These are phyloP conservation scores for Perkinsus marinus DNA, from an alignment of 169 alveolate species.

Conservation along the genomic window DNA sequence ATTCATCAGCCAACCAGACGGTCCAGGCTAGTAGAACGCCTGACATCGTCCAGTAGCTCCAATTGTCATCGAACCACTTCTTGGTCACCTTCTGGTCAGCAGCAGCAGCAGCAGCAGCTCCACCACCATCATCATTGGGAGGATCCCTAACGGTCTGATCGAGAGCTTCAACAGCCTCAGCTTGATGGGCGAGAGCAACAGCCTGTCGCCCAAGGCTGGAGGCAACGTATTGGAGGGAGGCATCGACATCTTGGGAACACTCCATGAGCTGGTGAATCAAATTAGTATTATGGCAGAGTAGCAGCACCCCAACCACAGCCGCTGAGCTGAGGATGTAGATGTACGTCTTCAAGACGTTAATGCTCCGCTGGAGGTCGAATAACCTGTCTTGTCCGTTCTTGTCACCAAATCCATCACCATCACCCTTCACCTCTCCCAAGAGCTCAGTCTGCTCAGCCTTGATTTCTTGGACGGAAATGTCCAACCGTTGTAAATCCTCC, in stretches of 20 bases:
- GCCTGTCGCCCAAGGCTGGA: not conserved
- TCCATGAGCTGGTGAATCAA: not conserved
- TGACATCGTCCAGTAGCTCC: not conserved
- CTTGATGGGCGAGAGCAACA: not conserved
- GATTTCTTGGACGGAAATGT: not conserved
- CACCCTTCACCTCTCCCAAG: not conserved
- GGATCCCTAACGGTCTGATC: not conserved
- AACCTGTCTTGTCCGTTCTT: not conserved
- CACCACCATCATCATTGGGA: not conserved
- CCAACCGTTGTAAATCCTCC: not conserved
- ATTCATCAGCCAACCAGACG: not conserved
- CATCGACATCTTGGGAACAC: not conserved
- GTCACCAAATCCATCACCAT: not conserved
- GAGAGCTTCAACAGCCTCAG: not conserved
- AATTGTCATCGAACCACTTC: not conserved
- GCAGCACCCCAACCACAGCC: not conserved
- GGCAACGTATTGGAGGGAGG: not conserved
- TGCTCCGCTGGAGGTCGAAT: not conserved
- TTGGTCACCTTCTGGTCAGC: not conserved
- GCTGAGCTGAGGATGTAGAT: not conserved
- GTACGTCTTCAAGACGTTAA: not conserved
- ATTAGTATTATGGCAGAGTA: not conserved
- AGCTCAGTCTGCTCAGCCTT: not conserved
- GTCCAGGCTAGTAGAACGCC: not conserved
- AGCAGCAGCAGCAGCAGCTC: too few species aligned